A percentile compares a stretch with the other conserved stretches of the same genome.
These are phyloP conservation scores for Xylariaceae sp. DNA, from an alignment of 2,329 filamentous ascomycete species.

Conservation along the genomic window DNA sequence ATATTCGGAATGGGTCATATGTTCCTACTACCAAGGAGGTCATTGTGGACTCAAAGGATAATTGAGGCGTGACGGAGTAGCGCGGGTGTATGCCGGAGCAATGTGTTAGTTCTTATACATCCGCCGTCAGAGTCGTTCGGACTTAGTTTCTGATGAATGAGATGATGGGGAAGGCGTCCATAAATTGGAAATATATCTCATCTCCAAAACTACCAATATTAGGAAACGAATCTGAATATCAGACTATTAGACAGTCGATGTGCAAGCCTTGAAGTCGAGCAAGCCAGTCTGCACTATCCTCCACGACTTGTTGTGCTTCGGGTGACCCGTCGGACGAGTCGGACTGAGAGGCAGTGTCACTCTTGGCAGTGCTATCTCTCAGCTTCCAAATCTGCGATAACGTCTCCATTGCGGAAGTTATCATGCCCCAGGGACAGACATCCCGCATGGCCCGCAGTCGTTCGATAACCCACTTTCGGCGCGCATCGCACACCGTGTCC, in stretches of 20 bases:
- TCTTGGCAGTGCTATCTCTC: slow-evolving; percentile 31
- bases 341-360: not conserved
- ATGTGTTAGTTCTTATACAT: not conserved
- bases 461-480: slow-evolving; percentile 48
- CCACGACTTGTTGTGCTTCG: not conserved
- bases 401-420: slow-evolving; percentile 46
- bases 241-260: slow-evolving; percentile 45
- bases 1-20: slow-evolving; percentile 18
- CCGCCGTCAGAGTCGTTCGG: not conserved
- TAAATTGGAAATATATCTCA: not conserved
- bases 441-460: slow-evolving; percentile 42
- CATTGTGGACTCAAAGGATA: not conserved
- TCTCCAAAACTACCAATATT: not conserved
- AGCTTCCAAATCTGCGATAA: slow-evolving; percentile 44
- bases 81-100: not conserved
- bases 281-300: slow-evolving; percentile 34
- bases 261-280: slow-evolving; percentile 39
- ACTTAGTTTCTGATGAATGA: not conserved
- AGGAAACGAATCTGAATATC: slow-evolving; percentile 3
- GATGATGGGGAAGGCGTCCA: not conserved
- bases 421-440: slow-evolving; percentile 46
- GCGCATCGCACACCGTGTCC: slow-evolving; percentile 43
- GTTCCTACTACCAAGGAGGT: slow-evolving; percentile 11
- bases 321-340: slow-evolving; percentile 15
- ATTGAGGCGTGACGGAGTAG: not conserved